Evolutionary conservation across 2,329 filamentous ascomycete species (phyloP).

Genomic region (Furcasterigmium furcatum): DNA sequence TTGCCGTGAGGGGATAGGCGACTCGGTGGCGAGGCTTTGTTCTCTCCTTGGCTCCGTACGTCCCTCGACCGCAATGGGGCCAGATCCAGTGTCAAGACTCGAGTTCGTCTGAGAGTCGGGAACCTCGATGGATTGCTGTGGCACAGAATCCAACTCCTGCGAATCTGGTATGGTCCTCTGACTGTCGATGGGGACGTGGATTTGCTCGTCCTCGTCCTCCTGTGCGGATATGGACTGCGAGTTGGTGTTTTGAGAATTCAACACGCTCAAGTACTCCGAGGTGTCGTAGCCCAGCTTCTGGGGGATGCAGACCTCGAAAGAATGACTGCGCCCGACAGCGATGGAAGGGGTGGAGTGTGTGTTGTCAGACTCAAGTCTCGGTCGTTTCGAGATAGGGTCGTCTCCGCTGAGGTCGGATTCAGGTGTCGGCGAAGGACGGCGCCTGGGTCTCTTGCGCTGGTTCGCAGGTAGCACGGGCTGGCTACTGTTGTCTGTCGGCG

Average conservation of each 20-base stretch:
- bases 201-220: constrained; percentile 28
- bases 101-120: constrained; percentile 10
- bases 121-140: constrained; percentile 3
- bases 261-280: constrained; percentile 29
- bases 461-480: constrained; percentile 6
- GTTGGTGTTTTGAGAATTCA: constrained; percentile 22
- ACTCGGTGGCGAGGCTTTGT: neutral
- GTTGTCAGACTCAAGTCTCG: neutral
- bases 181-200: constrained; percentile 25
- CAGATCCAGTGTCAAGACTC: constrained; percentile 2
- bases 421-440: neutral
- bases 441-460: constrained; percentile 1
- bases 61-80: neutral
- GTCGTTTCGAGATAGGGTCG: neutral
- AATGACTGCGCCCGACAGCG: neutral
- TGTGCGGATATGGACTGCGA: constrained; percentile 28
- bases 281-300: constrained; percentile 25
- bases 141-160: constrained; percentile 23
- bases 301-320: constrained; percentile 21
- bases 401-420: constrained; percentile 1
- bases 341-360: neutral
- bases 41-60: constrained; percentile 1
- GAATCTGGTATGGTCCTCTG: constrained; percentile 40
- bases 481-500: constrained; percentile 5
- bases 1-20: constrained; percentile 23